Base-by-base conservation (phyloP, 1,284 basidiomycete species). In the Porogramme epimiltina region DNA sequence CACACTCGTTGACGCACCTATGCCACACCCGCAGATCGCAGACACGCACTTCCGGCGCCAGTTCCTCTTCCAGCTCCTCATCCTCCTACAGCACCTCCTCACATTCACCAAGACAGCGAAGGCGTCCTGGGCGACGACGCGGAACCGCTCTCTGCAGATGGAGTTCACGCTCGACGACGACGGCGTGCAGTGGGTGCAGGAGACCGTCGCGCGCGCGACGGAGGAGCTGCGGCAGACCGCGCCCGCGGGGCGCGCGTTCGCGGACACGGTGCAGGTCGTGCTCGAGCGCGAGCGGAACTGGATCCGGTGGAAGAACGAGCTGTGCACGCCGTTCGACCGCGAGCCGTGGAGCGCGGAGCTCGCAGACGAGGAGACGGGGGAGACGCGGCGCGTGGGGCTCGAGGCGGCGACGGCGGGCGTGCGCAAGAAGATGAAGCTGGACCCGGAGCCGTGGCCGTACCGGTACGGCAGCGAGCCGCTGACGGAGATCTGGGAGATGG, bases 21-120 rank as follows among this genome's bases (percentile, higher is more conserved):
- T n/a, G 38, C 11, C 22, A 19, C 11, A 22, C 2, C 25, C 58
- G 3, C 59, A 93, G 91, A 83, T 95, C 52, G 87, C 91, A 19
- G 93, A 95, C 64, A 87, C 88, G 0, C 83, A 89, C 56, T 96
- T 96, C 73, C 87, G 94, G 20, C 85, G 92, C n/a, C 94, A 96
- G 71, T 84, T 95, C 65, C 76, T 96, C 23, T 86, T 95, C 62
- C 93, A 96, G 66, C 76, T 93, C 13, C 76, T 95, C 33, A 90
- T 95, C 46, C 77, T 94, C 5, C 80, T 94, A 42, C 81, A 89
- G 51, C 91, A 94, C 66, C 78, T 96, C 23, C 76, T 89, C 19
- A 83, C 78, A 3, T 93, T 92, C 68, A 91, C 91, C 0, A 85
- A 86, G 54, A 58, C 79, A 0, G 79, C 82, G 6, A 91, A 91